Evolutionary conservation across 352 stramenopile genomes (phyloP), one percentile per base, ranked within the genome.

Genomic region (Phytophthora crassamura): DNA sequence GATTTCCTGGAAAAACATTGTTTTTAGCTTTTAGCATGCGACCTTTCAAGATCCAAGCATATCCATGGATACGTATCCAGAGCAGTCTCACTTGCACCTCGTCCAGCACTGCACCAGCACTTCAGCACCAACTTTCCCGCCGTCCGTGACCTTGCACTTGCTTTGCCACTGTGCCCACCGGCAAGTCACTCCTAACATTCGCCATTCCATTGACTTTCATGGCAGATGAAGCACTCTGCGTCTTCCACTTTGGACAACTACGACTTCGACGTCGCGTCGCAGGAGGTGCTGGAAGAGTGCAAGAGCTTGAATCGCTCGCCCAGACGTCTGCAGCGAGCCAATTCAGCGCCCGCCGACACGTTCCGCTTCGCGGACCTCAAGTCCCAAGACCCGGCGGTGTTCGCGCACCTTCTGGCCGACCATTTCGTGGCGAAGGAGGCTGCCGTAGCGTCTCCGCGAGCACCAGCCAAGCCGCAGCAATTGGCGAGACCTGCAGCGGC

Each of bases 401-500:
- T 72, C 22, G 67, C 67, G 2, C 62, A 75, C 9, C 7, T 75
- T 11, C 16, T 75, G 28, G 67, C 67, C 0, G 62, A 75, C 34
- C 55, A 72, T 54, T 75, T 75, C 51, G 62, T 75, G 28, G 67
- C 67, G 10, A 41, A 51, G 1, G 67, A 67, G 40, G 32, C 40
- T 7, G 32, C 41, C 4, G 12, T 40, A 7, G 15, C 32, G 22
- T 16, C 51, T 28, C 20, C 43, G 1, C 9, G 33, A 18, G 32
- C 58, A 16, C 28, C 41, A 25, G 32, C 32, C 34, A 64, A 51
- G 25, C 35, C 22, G 10, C 59, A 53, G 34, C 50, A 64, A 43
- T 30, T 55, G 32, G 22, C 39, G 39, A 52, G 51, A 22, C 58
- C 58, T 33, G 59, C 62, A 35, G 59, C 51, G 11, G 46, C 40